Evolutionary conservation across 306 rosid species (phyloP).

Genomic region (Carpinus fangiana): DNA sequence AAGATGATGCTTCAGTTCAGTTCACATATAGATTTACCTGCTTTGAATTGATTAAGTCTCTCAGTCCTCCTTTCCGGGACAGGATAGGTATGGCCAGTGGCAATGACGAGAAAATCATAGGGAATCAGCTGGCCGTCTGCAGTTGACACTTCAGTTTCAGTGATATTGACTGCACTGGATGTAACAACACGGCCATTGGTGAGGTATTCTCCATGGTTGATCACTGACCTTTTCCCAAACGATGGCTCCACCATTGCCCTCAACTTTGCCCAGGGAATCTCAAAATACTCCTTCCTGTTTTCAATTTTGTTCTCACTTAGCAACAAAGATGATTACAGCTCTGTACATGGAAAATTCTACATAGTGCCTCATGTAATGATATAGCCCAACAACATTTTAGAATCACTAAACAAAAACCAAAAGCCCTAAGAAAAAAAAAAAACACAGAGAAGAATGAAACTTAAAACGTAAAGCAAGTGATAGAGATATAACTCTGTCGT

Average conservation of each 20-base stretch:
- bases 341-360: constrained; percentile 14
- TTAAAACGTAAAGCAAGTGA: no score
- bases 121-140: constrained; percentile 50
- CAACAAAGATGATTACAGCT: constrained; percentile 1
- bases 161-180: constrained; percentile 50
- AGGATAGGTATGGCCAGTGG: constrained; percentile 65
- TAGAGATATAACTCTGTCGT: not conserved
- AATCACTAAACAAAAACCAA: not conserved
- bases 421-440: not conserved
- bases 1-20: not conserved
- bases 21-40: constrained; percentile 40
- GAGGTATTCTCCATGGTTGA: constrained; percentile 68
- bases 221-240: constrained; percentile 56
- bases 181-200: constrained; percentile 43
- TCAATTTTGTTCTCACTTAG: constrained; percentile 29
- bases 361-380: not conserved
- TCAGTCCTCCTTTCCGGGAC: constrained; percentile 47
- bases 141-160: constrained; percentile 57
- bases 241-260: constrained; percentile 86
- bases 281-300: constrained; percentile 82
- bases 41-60: constrained; percentile 52
- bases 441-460: not conserved
- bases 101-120: constrained; percentile 67
- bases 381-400: constrained; percentile 16
- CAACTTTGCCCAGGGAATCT: constrained; percentile 77